Percentiles rank a stretch among this genome's conserved stretches.
phyloP scores from a whole-genome alignment of 148 eudicot species.

The Oxyria digyna region DNA sequence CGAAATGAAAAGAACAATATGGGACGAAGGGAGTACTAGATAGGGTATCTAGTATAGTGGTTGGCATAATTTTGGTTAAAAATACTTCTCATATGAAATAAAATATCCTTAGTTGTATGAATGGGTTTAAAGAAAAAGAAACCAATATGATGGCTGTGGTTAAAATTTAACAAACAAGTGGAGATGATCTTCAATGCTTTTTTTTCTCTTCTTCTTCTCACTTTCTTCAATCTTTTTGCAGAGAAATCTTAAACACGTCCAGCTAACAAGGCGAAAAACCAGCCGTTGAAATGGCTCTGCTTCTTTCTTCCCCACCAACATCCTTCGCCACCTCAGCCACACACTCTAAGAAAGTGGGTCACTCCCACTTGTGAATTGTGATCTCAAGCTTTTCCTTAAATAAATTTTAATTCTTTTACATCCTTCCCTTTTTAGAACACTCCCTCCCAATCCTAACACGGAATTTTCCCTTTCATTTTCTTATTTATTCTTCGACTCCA shows the following conservation, averaged over 20 bases:
- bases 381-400: background rate
- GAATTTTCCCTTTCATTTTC: background rate
- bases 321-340: background rate
- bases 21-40: too few species aligned
- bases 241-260: constrained; percentile 2
- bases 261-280: background rate
- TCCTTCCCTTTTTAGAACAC: background rate
- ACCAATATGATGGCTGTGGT: background rate
- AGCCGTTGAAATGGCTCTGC: constrained; percentile 5
- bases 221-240: background rate
- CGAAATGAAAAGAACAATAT: too few species aligned
- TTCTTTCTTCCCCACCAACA: background rate
- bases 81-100: too few species aligned
- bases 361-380: background rate
- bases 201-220: background rate
- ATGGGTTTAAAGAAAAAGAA: background rate
- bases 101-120: background rate
- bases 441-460: constrained; percentile 2
- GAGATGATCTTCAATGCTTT: background rate
- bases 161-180: background rate
- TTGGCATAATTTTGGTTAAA: too few species aligned
- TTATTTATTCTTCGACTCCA: background rate
- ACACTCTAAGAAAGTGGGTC: constrained; percentile 6
- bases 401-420: background rate
- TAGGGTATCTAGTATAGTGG: too few species aligned